Evolutionary conservation across 805 yeast genomes (phyloP), one percentile per base, ranked within the genome.

Genomic region (Huiozyma sinensis): DNA sequence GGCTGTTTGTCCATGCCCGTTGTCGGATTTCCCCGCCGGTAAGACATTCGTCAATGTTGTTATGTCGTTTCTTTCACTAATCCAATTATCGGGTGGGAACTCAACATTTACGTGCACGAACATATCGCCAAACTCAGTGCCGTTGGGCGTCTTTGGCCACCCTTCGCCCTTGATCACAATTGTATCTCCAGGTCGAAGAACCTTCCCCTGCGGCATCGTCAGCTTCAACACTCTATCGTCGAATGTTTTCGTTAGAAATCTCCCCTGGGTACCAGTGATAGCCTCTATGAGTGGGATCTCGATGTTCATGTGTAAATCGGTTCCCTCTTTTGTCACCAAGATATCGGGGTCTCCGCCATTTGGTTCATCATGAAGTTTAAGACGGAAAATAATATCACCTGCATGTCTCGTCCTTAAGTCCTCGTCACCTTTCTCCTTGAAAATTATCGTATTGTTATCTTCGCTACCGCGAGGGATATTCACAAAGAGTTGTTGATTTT

Each of bases 61-160:
- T 4, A 80, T 43, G 55, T 87, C 95, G 45, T 77, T 70, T 53
- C 72, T 75, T 59, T 87, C 95, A 51, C 76, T 62, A 55, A 81
- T 80, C 96, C 96, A 88, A 55, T 80, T 75, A 61, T 87, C 94
- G 33, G 71, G 70, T 2, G 96, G 97, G 60, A 89, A 88, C 52
- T 79, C 86, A 42, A 89, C 77, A 17, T 75, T 76, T n/a, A 85
- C 61, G 42, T 71, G 75, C 12, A 88, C 68, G 54, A 77, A 87
- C 50, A 88, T 65, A 59, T 84, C 84, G 28, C 96, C 96, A 38
- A 66, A 66, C 33, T 8, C n/a, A 8, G 33, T 31, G 37, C 47
- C 56, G n/a, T 63, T 46, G 33, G 53, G 50, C n/a, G 33, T 31
- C 33, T 31, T 31, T 0, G 95, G 95, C 94, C 90, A 86, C 5